phyloP scores from a whole-genome alignment of 495 filamentous ascomycete genomes.

The Clavariopsis aquatica region DNA sequence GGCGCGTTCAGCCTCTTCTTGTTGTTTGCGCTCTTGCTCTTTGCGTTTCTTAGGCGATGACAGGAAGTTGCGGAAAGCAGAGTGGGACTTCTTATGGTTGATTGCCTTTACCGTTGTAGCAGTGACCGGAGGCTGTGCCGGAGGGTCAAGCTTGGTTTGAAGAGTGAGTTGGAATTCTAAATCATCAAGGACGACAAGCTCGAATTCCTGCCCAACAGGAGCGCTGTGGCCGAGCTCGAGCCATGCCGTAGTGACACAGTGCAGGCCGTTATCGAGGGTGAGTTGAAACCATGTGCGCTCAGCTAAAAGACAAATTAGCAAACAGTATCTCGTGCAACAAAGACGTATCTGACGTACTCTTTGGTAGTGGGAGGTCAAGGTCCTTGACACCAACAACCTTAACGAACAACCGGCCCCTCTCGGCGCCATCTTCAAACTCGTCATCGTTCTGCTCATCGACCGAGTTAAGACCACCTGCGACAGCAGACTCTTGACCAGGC shows the following conservation, averaged over 20 bases:
- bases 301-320: constrained; percentile 54
- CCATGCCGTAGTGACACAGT: constrained; percentile 97
- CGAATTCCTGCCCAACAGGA: constrained; percentile 97
- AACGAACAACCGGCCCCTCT: constrained; percentile 91
- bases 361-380: constrained; percentile 84
- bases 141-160: constrained; percentile 88
- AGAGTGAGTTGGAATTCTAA: constrained; percentile 96
- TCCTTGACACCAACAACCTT: constrained; percentile 98
- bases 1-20: constrained; percentile 69
- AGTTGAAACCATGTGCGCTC: constrained; percentile 91
- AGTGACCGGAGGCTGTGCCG: constrained; percentile 52
- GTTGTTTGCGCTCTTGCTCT: constrained; percentile 79
- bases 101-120: constrained; percentile 47
- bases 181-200: constrained; percentile 93
- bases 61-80: constrained; percentile 88
- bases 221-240: constrained; percentile 89
- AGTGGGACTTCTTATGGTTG: constrained; percentile 63
- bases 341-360: constrained; percentile 60
- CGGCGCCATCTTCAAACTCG: constrained; percentile 72
- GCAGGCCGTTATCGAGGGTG: constrained; percentile 93
- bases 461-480: constrained; percentile 59
- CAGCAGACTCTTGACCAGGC: constrained; percentile 84
- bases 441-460: constrained; percentile 59
- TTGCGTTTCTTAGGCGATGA: constrained; percentile 93
- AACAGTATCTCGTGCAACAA: neutral